A percentile compares a stretch with the other conserved stretches of the same genome.
phyloP scores from a whole-genome alignment of 345 rosid genomes.

The Camelina sativa region DNA sequence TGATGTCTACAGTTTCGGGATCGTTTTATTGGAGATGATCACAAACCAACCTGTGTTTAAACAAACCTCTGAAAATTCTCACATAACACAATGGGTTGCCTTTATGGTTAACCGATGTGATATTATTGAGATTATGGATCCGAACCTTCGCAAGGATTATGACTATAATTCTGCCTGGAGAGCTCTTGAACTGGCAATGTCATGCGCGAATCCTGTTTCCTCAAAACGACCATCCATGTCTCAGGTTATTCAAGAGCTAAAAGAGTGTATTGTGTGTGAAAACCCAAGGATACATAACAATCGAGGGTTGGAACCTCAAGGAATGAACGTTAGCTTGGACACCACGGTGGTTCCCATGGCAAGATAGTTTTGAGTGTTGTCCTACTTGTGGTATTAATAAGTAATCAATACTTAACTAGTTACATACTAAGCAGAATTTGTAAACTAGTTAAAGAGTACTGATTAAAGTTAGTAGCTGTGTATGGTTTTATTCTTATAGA shows the following conservation, averaged over 20 bases:
- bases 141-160: conserved; percentile 9
- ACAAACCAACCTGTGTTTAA: conserved; percentile 41
- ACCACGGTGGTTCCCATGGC: conserved; percentile 1
- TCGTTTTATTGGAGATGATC: conserved; percentile 39
- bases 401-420: no score
- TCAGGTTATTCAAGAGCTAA: conserved; percentile 11
- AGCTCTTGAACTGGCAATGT: conserved; percentile 40
- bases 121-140: conserved; percentile 29
- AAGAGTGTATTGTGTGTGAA: conserved; percentile 34
- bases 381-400: no score
- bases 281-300: background rate
- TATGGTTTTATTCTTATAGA: no score
- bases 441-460: no score
- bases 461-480: no score
- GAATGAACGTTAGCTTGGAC: background rate
- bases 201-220: conserved; percentile 20
- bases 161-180: conserved; percentile 34
- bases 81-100: conserved; percentile 32
- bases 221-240: conserved; percentile 34
- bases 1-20: conserved; percentile 38
- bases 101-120: conserved; percentile 1
- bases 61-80: background rate
- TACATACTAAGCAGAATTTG: no score
- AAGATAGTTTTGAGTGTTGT: conserved; percentile 17
- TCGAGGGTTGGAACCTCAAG: background rate